phyloP scores from a whole-genome alignment of 768 basidiomycete genomes.

The Crepidotus variabilis region DNA sequence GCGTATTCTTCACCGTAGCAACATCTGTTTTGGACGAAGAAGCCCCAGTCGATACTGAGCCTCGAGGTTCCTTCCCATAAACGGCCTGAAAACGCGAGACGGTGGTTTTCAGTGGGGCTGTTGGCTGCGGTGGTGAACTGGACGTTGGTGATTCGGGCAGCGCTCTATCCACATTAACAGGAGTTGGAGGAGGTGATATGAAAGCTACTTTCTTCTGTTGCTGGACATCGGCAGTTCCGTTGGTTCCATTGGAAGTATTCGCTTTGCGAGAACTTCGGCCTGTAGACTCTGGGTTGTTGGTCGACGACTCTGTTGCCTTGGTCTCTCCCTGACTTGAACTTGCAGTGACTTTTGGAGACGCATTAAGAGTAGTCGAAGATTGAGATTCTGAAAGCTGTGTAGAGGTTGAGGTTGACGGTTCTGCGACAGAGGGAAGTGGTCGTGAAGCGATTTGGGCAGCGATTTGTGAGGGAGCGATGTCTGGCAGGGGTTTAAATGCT shows the following conservation, averaged over 20 bases:
- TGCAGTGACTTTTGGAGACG: constrained; percentile 19
- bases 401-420: constrained; percentile 9
- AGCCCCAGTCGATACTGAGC: constrained; percentile 60
- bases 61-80: constrained; percentile 69
- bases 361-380: constrained; percentile 4
- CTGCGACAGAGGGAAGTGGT: constrained; percentile 25
- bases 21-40: constrained; percentile 65
- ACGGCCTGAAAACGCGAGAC: constrained; percentile 75
- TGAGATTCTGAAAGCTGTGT: constrained; percentile 16
- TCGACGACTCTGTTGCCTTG: constrained; percentile 22
- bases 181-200: constrained; percentile 76
- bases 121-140: constrained; percentile 23
- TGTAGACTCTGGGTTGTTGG: constrained; percentile 29
- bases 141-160: constrained; percentile 38
- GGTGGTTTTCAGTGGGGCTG: constrained; percentile 54
- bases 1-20: constrained; percentile 35
- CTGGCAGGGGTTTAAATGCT: constrained; percentile 71
- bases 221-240: constrained; percentile 44
- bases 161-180: constrained; percentile 49
- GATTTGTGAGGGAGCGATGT: constrained; percentile 43
- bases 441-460: constrained; percentile 29
- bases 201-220: constrained; percentile 83
- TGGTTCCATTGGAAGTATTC: constrained; percentile 24
- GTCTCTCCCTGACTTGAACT: constrained; percentile 18
- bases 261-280: constrained; percentile 33